These are phyloP conservation scores for Punica granatum DNA, from an alignment of 345 rosid species.

Conservation along the genomic window DNA sequence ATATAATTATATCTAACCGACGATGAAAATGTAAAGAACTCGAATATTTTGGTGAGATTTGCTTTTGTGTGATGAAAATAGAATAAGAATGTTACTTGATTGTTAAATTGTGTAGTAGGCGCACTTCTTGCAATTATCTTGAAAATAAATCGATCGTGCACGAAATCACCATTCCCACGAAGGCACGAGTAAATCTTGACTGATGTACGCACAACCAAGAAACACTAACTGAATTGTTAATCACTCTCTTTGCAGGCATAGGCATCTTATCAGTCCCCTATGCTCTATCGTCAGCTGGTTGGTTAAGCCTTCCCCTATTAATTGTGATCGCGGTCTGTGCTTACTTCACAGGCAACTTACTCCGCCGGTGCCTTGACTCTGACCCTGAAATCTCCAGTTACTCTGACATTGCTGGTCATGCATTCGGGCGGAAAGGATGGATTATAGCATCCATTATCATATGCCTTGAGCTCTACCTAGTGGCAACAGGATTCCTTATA, in stretches of 20 bases:
- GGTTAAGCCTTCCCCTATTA: constrained; percentile 64
- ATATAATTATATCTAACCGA: too few species aligned
- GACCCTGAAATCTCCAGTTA: constrained; percentile 54
- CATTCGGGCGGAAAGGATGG: constrained; percentile 71
- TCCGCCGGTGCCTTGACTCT: constrained; percentile 67
- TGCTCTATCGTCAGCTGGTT: constrained; percentile 84
- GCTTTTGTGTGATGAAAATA: too few species aligned
- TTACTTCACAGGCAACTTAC: constrained; percentile 58
- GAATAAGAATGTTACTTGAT: too few species aligned
- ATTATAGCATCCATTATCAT: constrained; percentile 45
- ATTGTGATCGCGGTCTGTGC: constrained; percentile 45
- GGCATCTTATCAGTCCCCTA: constrained; percentile 78
- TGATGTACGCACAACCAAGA: too few species aligned
- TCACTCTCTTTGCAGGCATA: constrained; percentile 70
- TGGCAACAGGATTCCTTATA: constrained; percentile 72
- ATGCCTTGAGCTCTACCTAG: constrained; percentile 69
- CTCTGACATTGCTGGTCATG: constrained; percentile 77
- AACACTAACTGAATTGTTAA: too few species aligned
- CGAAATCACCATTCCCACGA: too few species aligned
- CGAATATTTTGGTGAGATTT: too few species aligned
- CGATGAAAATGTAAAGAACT: too few species aligned
- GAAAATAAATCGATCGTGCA: too few species aligned
- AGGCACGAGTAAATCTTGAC: too few species aligned
- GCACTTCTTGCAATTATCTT: too few species aligned
- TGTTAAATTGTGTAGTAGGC: too few species aligned